These are phyloP conservation scores for Trametes villosa DNA, from an alignment of 768 basidiomycete species.

Conservation along the genomic window DNA sequence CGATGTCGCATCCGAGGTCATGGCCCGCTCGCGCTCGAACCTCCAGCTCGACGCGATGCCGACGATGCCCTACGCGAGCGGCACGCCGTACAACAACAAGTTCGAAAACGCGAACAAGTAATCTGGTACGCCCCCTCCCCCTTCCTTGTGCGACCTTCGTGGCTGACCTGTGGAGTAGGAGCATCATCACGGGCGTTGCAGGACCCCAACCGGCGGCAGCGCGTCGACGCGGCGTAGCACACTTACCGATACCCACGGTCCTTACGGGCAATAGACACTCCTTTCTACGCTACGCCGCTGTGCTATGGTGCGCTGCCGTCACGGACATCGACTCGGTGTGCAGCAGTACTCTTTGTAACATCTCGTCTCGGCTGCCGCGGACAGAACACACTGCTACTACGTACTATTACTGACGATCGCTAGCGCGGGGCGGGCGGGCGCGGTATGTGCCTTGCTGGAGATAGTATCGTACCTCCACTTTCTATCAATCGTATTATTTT, in stretches of 20 bases:
- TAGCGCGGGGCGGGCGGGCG: too few species aligned
- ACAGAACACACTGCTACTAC: neutral
- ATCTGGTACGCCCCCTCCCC: neutral
- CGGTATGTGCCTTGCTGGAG: too few species aligned
- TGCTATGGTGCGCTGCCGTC: too few species aligned
- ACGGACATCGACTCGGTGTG: too few species aligned
- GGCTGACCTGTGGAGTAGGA: neutral
- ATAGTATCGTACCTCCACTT: too few species aligned
- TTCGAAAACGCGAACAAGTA: constrained; percentile 25
- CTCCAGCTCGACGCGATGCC: constrained; percentile 44
- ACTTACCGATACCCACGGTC: constrained; percentile 23
- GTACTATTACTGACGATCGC: too few species aligned
- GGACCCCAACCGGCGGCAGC: neutral
- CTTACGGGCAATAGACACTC: constrained; percentile 23
- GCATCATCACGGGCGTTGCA: neutral
- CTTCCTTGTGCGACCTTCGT: neutral
- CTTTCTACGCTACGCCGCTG: constrained; percentile 3
- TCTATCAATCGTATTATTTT: too few species aligned
- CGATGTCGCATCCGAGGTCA: constrained; percentile 61
- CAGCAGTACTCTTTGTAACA: too few species aligned
- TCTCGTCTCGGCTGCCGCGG: neutral
- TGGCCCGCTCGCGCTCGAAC: constrained; percentile 61
- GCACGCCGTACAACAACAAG: constrained; percentile 24
- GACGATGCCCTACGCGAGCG: constrained; percentile 34
- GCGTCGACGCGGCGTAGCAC: constrained; percentile 15